These are phyloP conservation scores for Globisporangium solare DNA, from an alignment of 352 stramenopile genomes.

Conservation along the genomic window DNA sequence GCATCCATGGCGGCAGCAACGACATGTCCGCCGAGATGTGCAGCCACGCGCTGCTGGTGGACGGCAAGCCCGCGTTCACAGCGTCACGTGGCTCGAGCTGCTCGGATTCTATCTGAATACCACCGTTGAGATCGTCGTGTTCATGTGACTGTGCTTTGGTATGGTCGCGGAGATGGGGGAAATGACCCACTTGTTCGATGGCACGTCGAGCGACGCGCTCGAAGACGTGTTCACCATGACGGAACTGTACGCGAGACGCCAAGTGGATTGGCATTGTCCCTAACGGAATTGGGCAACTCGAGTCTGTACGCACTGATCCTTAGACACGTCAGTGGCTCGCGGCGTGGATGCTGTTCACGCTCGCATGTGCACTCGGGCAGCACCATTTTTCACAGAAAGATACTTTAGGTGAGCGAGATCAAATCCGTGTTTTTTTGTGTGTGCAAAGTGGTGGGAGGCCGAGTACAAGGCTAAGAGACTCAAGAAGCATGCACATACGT, in stretches of 20 bases:
- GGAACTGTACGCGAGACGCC: slow-evolving; percentile 23
- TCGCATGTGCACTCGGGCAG: slow-evolving; percentile 19
- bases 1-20: slow-evolving; percentile 57
- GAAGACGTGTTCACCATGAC: slow-evolving; percentile 27
- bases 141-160: slow-evolving; percentile 56
- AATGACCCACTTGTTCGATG: slow-evolving; percentile 31
- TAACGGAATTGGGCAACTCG: neutral
- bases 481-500: too few relatives aligned
- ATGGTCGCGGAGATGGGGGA: slow-evolving; percentile 53
- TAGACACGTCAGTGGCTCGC: slow-evolving; percentile 35
- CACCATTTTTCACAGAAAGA: too few relatives aligned
- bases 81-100: slow-evolving; percentile 59
- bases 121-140: slow-evolving; percentile 35
- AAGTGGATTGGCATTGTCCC: slow-evolving; percentile 20
- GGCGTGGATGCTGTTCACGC: slow-evolving; percentile 27
- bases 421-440: too few relatives aligned
- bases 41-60: slow-evolving; percentile 56
- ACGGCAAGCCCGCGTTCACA: slow-evolving; percentile 55
- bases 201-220: slow-evolving; percentile 26
- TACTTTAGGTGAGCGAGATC: too few relatives aligned
- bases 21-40: slow-evolving; percentile 68
- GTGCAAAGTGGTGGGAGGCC: too few relatives aligned
- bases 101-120: slow-evolving; percentile 57
- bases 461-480: too few relatives aligned
- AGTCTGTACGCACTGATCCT: slow-evolving; percentile 28